phyloP scores from a whole-genome alignment of 495 filamentous ascomycete genomes.

The Aspergillus biplanus region DNA sequence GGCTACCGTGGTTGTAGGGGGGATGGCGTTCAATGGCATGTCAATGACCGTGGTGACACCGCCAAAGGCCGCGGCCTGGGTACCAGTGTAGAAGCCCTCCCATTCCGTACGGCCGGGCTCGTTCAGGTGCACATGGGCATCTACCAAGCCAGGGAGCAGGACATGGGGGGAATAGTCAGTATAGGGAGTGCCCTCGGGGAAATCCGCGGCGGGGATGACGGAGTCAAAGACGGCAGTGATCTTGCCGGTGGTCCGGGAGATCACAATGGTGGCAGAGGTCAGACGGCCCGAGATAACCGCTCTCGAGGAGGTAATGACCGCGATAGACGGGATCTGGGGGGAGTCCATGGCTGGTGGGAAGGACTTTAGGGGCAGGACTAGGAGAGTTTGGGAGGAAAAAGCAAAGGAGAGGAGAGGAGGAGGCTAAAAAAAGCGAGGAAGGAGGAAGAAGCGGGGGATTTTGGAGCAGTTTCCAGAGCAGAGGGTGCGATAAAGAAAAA shows the following conservation, averaged over 20 bases:
- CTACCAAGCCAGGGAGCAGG: conserved; percentile 88
- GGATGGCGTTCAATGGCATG: conserved; percentile 98
- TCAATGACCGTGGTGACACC: conserved; percentile 98
- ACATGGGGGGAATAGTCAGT: conserved; percentile 85
- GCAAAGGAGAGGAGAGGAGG: not conserved
- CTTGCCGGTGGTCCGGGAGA: conserved; percentile 80
- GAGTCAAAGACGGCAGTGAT: conserved; percentile 77
- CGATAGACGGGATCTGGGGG: conserved; percentile 50
- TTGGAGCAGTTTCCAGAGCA: not conserved
- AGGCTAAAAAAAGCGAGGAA: conserved; percentile 3
- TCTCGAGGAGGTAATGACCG: conserved; percentile 80
- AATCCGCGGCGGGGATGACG: conserved; percentile 70
- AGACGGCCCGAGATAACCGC: conserved; percentile 71
- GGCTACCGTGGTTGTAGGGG: conserved; percentile 87
- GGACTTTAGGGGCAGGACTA: not conserved
- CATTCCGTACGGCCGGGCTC: conserved; percentile 97
- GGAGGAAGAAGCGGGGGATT: not conserved
- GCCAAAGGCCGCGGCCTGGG: conserved; percentile 89
- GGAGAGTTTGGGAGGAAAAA: not conserved
- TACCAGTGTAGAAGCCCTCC: conserved; percentile 96
- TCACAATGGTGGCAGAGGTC: conserved; percentile 75
- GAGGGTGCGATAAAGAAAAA: not conserved
- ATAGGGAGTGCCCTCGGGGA: conserved; percentile 74
- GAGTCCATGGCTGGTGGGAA: conserved; percentile 31
- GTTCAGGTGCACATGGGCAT: conserved; percentile 97